Percentiles rank a stretch among this genome's conserved stretches.
Evolutionary conservation across 2,329 filamentous ascomycete species (phyloP).

Genomic region (Xylaria digitata): DNA sequence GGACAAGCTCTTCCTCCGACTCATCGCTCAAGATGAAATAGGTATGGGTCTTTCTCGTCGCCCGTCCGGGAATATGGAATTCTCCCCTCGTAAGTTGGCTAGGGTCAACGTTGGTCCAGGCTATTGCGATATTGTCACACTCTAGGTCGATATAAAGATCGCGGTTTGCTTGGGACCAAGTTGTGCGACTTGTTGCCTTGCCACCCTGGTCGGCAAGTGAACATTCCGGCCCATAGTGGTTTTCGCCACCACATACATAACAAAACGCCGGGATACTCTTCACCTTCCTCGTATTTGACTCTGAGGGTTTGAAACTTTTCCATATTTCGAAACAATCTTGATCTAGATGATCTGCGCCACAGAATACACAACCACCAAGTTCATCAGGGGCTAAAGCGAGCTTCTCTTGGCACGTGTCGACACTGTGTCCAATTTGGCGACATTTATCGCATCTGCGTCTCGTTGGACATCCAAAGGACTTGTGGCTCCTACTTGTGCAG

Average conservation of each 20-base stretch:
- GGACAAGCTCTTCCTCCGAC: constrained; percentile 50
- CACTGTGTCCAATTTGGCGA: constrained; percentile 69
- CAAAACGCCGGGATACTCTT: constrained; percentile 63
- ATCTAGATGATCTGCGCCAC: constrained; percentile 70
- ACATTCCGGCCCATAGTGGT: constrained; percentile 70
- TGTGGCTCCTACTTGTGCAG: constrained; percentile 61
- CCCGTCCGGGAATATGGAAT: constrained; percentile 47
- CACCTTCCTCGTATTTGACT: constrained; percentile 59
- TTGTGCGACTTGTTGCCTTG: constrained; percentile 53
- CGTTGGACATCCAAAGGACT: constrained; percentile 62
- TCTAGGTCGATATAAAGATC: constrained; percentile 62
- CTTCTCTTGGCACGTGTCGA: constrained; percentile 65
- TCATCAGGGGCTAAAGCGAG: constrained; percentile 64
- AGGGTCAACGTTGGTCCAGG: constrained; percentile 41
- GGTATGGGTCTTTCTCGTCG: constrained; percentile 46
- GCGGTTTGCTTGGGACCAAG: constrained; percentile 64
- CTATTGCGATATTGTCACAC: constrained; percentile 55
- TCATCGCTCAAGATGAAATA: constrained; percentile 51
- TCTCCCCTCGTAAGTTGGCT: constrained; percentile 21
- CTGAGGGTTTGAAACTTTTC: constrained; percentile 63
- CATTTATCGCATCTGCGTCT: constrained; percentile 68
- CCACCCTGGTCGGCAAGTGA: constrained; percentile 44
- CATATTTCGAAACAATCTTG: constrained; percentile 69
- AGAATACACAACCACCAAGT: constrained; percentile 69
- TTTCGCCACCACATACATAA: constrained; percentile 64